Base-by-base conservation (phyloP, 2,329 filamentous ascomycete genomes). In the Monosporascus ibericus region DNA sequence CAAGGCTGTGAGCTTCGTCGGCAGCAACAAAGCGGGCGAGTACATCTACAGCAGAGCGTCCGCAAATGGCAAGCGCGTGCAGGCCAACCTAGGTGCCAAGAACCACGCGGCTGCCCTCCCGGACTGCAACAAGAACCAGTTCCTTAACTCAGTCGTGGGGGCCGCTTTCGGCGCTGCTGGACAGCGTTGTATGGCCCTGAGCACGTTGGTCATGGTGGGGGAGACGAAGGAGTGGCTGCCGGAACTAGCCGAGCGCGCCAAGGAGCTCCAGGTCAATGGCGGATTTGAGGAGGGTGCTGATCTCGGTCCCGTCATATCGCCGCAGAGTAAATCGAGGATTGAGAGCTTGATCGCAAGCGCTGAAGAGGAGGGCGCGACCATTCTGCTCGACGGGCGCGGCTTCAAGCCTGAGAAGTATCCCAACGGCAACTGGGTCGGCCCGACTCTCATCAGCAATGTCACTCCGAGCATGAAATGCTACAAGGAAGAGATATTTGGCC, bases 41-140 rank as follows among this genome's bases (percentile, higher is more conserved):
- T 94, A 94, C 75, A 94, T 94, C 70, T 94, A 85, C 72, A 72
- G 76, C 51, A 83, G 88, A 52, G 89, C 84, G 34, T 90, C 87
- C 1, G 88, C 88, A 65, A 90, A 92, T 64, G 89, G 90, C 65
- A 94, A 94, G 80, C 86, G 89, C 64, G 88, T 92, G 34, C 90
- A 94, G 74, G 89, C 89, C 68, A 94, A 94, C 73, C 74, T 94
- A 56, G 90, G 89, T 40, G 89, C 89, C 60, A 94, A 94, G 81
- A 94, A 94, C 78, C 89, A 94, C 70, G 88, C 88, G 27, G 87
- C 87, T 50, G 85, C 94, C 30, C 80, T 92, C 55, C 89, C 89
- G 18, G 89, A 94, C 75, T 88, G 85, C 76, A 92, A 94, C 77
- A 92, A 91, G 81, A 92, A 94, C 76, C 87, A 92, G 64, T 89